A percentile compares a stretch with the other conserved stretches of the same genome.
Conservation (phyloP, 768 basidiomycete species). For the Glaciozyma martinii region DNA sequence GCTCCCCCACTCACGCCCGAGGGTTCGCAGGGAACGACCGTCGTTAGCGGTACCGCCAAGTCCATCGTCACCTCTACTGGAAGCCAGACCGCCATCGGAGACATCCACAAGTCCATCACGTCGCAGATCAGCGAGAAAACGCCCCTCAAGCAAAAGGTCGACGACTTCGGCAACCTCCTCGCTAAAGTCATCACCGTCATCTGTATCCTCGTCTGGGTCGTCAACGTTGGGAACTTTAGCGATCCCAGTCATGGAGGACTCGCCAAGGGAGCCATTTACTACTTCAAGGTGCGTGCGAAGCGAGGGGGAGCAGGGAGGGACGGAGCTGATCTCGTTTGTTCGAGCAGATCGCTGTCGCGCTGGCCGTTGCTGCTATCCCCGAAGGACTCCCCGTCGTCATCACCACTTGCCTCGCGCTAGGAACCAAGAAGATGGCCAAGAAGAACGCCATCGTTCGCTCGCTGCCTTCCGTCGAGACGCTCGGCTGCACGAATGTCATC, state of each 20-base stretch:
- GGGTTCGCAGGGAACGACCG: constrained; percentile 68
- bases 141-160: constrained; percentile 89
- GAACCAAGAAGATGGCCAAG: constrained; percentile 98
- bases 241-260: constrained; percentile 86
- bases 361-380: constrained; percentile 98
- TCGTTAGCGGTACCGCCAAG: constrained; percentile 82
- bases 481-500: constrained; percentile 96
- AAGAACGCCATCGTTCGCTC: constrained; percentile 96
- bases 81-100: constrained; percentile 72
- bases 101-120: constrained; percentile 93
- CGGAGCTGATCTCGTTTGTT: background rate
- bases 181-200: constrained; percentile 97
- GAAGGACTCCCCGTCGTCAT: constrained; percentile 98
- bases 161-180: constrained; percentile 95
- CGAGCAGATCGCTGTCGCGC: constrained; percentile 72
- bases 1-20: background rate
- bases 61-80: constrained; percentile 87
- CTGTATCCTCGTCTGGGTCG: constrained; percentile 93
- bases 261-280: constrained; percentile 91
- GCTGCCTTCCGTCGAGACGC: constrained; percentile 90
- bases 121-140: constrained; percentile 92
- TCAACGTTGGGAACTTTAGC: constrained; percentile 92
- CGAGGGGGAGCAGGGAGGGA: background rate
- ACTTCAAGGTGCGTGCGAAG: constrained; percentile 57
- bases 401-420: constrained; percentile 89